phyloP scores from a whole-genome alignment of 805 yeast species.

The Naumovozyma dairenensis region DNA sequence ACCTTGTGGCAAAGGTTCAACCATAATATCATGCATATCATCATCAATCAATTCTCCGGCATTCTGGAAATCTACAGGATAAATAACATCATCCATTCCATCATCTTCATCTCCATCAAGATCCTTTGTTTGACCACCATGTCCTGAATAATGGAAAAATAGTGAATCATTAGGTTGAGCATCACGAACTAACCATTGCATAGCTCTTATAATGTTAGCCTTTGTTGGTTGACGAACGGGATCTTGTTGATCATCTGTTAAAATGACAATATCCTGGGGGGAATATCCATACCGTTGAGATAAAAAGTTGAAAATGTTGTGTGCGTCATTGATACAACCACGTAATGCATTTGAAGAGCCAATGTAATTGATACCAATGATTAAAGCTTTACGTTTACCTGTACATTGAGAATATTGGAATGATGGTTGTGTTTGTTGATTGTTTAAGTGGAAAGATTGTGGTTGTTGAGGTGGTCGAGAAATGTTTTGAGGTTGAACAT shows the following conservation, averaged over 20 bases:
- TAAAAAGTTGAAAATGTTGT: constrained; percentile 40
- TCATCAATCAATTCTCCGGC: constrained; percentile 69
- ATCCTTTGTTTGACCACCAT: constrained; percentile 70
- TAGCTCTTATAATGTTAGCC: constrained; percentile 63
- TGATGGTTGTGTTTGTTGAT: constrained; percentile 6
- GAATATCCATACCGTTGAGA: constrained; percentile 37
- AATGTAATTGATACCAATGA: constrained; percentile 71
- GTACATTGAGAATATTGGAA: constrained; percentile 49
- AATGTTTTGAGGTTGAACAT: constrained; percentile 7
- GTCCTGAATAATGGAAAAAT: constrained; percentile 80
- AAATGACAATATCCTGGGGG: constrained; percentile 46
- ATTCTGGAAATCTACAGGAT: constrained; percentile 61
- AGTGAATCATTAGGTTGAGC: constrained; percentile 71
- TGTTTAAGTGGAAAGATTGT: constrained; percentile 4
- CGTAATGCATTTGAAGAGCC: constrained; percentile 51
- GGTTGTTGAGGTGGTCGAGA: constrained; percentile 7
- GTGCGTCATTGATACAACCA: constrained; percentile 77
- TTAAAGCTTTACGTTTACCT: constrained; percentile 64
- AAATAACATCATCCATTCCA: constrained; percentile 62
- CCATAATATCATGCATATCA: constrained; percentile 61
- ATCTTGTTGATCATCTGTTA: constrained; percentile 47
- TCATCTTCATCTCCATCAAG: constrained; percentile 66
- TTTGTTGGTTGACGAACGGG: constrained; percentile 48
- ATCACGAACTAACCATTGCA: constrained; percentile 69
- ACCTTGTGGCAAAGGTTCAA: constrained; percentile 59